Evolutionary conservation across 1,139 yeast genomes (phyloP).

Genomic region (Meyerozyma smithsonii): DNA sequence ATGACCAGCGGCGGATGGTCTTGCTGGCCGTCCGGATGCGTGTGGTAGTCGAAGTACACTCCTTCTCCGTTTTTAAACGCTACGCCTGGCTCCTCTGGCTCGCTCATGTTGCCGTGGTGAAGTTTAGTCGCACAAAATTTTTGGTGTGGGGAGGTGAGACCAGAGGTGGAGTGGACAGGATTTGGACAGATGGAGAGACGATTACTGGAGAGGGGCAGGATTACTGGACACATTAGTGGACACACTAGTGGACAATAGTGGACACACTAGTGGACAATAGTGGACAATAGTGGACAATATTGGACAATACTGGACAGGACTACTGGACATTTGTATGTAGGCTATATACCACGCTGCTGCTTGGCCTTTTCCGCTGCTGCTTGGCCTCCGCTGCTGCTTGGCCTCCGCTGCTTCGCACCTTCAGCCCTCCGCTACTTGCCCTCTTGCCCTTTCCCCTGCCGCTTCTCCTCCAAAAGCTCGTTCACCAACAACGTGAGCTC

Average conservation of each 20-base stretch:
- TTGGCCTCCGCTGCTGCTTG: too few relatives aligned
- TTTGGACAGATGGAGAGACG: too few relatives aligned
- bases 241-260: too few relatives aligned
- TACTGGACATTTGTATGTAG: too few relatives aligned
- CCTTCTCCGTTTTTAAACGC: slow-evolving; percentile 45
- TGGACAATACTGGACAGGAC: too few relatives aligned
- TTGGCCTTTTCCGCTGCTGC: too few relatives aligned
- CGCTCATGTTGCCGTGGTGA: neutral
- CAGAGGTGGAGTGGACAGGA: too few relatives aligned
- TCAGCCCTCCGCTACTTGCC: too few relatives aligned
- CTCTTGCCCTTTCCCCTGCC: slow-evolving; percentile 14
- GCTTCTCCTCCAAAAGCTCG: slow-evolving; percentile 39
- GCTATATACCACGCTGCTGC: too few relatives aligned
- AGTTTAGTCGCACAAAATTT: slow-evolving; percentile 2
- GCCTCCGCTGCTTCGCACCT: neutral
- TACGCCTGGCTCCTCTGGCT: slow-evolving; percentile 1
- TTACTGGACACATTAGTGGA: too few relatives aligned
- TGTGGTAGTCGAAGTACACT: slow-evolving; percentile 53
- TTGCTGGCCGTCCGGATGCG: slow-evolving; percentile 2
- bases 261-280: neutral
- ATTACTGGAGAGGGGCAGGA: too few relatives aligned
- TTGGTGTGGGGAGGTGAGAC: slow-evolving; percentile 3
- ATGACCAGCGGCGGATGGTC: slow-evolving; percentile 4
- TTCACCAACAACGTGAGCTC: slow-evolving; percentile 40
- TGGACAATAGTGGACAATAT: too few relatives aligned